Conservation (phyloP, 768 basidiomycete genomes). For the Rhizopogon salebrosus region DNA sequence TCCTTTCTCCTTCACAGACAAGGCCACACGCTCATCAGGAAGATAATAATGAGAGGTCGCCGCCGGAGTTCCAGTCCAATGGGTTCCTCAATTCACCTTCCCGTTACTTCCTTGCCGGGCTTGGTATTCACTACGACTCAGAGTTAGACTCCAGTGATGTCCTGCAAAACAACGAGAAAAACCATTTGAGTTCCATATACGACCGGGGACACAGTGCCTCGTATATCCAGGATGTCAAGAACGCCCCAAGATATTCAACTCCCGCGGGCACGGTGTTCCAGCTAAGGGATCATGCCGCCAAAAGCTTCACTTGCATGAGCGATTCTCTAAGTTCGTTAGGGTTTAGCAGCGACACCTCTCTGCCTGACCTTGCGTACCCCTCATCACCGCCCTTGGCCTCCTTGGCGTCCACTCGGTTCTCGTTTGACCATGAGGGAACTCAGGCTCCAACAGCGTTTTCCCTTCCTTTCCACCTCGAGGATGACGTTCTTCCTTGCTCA, state of each 20-base stretch:
- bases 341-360: background rate
- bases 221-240: background rate
- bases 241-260: background rate
- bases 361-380: background rate
- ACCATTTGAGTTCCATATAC: background rate
- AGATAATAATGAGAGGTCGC: background rate
- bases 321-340: background rate
- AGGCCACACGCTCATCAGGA: constrained; percentile 5
- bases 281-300: background rate
- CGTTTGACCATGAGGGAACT: background rate
- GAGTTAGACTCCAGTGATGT: background rate
- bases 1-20: constrained; percentile 22
- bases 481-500: constrained; percentile 9
- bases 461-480: constrained; percentile 2
- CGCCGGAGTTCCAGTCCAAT: constrained; percentile 25
- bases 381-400: background rate
- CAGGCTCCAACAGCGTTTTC: background rate
- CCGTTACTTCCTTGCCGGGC: constrained; percentile 17
- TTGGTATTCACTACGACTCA: constrained; percentile 18
- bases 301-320: background rate
- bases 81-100: constrained; percentile 14
- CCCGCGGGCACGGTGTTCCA: background rate
- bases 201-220: background rate
- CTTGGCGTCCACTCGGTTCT: background rate
- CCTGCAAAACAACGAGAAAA: background rate